Evolutionary conservation across 495 filamentous ascomycete genomes (phyloP).

Genomic region (Penicillium daleae): DNA sequence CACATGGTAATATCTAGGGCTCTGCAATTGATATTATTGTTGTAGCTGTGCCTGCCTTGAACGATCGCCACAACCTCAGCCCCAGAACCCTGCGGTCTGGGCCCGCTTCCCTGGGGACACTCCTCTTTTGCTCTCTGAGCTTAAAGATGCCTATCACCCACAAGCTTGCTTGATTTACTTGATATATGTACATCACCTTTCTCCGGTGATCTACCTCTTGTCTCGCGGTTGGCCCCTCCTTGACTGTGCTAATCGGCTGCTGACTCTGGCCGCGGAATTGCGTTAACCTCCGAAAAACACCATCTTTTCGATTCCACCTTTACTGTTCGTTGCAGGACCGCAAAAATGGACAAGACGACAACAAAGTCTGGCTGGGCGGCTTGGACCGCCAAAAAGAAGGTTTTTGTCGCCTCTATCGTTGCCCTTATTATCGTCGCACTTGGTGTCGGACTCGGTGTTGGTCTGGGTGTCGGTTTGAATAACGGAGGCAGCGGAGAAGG

Average conservation of each 20-base stretch:
- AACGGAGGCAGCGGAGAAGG: conserved; percentile 20
- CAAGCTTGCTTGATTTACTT: conserved; percentile 8
- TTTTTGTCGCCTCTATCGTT: conserved; percentile 33
- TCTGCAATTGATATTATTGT: neutral
- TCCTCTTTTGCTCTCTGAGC: conserved; percentile 10
- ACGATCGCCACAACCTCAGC: conserved; percentile 23
- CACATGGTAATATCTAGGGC: conserved; percentile 12
- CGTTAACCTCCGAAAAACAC: neutral
- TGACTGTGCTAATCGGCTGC: conserved; percentile 2
- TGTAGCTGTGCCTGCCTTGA: neutral
- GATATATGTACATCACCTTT: conserved; percentile 17
- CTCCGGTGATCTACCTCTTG: conserved; percentile 9
- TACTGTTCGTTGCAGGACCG: neutral
- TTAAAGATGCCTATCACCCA: conserved; percentile 23
- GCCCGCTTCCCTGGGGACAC: conserved; percentile 13
- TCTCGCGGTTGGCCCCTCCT: neutral
- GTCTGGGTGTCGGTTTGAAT: conserved; percentile 50
- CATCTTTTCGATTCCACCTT: neutral
- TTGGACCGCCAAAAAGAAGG: conserved; percentile 46
- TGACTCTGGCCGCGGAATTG: neutral
- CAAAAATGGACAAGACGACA: conserved; percentile 1
- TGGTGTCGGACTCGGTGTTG: conserved; percentile 57
- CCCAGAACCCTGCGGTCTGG: conserved; percentile 5
- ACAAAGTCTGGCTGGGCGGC: conserved; percentile 34
- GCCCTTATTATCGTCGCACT: conserved; percentile 49